Base-by-base conservation (phyloP, 345 rosid species). In the Eucalyptus curtisii region DNA sequence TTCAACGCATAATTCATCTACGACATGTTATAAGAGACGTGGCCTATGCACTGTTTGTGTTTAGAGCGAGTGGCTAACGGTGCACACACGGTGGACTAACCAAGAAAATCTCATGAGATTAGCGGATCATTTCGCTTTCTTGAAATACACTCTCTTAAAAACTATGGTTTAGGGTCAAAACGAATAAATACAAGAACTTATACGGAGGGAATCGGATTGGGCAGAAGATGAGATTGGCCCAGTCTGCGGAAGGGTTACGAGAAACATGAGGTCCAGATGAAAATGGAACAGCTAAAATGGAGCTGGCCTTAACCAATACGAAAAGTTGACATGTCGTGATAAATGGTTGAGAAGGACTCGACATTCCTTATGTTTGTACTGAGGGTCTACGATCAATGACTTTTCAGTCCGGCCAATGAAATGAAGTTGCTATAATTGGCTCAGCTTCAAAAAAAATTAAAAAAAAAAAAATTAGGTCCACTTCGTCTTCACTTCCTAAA, bases 401-500 rank as follows among this genome's bases (percentile, higher is more conserved):
- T 42, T 40, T 76, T 40, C 84, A 10, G 47, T 22, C 84, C 5
- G 15, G 47, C 47, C 82, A 10, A 33, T 25, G 47, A 76, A 76
- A 40, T 40, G 47, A 76, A 76, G 82, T 20, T 76, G 82, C 82
- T 40, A 40, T 19, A 3, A 20, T 11, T 37, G 24, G 82, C 10
- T 37, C 15, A 20, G 47, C 82, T 20, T 44, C 3, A 20, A 76
- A 71, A 66, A 52, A 19, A 13, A 37, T 4, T 3, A 5, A 13
- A 2, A 11, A 1, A 13, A 4, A 13, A 7, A 5, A 5, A 37
- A 4, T 5, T 10, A 2, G 47, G 47, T 40, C 24, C 30, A 24
- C 27, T 20, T 76, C 30, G 82, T 11, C 13, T 40, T 76, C 47
- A 37, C 82, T 76, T 76, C 47, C 47, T 44, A 76, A 11, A 76